A percentile compares a stretch with the other conserved stretches of the same genome.
These are phyloP conservation scores for Xylariaceae sp. DNA, from an alignment of 2,329 filamentous ascomycete genomes.

Conservation along the genomic window DNA sequence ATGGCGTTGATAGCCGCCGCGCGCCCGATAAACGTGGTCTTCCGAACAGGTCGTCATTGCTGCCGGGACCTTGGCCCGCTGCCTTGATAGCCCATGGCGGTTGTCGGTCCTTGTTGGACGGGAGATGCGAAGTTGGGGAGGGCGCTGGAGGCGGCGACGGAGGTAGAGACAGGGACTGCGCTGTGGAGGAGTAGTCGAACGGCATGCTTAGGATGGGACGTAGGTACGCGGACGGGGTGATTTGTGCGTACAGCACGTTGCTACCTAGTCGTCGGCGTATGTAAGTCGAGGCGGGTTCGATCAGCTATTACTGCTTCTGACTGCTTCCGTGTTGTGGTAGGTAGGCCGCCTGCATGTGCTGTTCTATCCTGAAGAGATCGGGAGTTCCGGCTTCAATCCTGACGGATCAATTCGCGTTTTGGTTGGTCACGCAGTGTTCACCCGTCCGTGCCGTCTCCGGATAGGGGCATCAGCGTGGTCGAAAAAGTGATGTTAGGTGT, in stretches of 20 bases:
- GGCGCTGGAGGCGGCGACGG: constrained; percentile 34
- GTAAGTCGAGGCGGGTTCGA: background rate
- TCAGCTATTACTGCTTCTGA: background rate
- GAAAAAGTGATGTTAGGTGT: background rate
- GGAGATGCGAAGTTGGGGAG: constrained; percentile 30
- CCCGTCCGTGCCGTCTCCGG: constrained; percentile 8
- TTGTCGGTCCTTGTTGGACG: constrained; percentile 39
- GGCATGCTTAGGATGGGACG: constrained; percentile 38
- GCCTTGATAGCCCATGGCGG: constrained; percentile 41
- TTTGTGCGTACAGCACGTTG: background rate
- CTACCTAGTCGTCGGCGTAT: background rate
- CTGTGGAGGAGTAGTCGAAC: constrained; percentile 48
- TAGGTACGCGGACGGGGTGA: background rate
- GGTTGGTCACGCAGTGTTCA: background rate
- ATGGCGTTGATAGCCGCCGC: constrained; percentile 43
- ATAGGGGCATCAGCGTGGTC: background rate
- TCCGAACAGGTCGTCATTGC: constrained; percentile 8
- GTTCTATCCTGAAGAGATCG: background rate
- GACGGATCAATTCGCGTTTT: constrained; percentile 3
- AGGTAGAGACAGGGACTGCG: constrained; percentile 46
- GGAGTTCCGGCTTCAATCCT: constrained; percentile 13
- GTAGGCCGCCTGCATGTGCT: background rate
- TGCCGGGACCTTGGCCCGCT: background rate
- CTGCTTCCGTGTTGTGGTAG: background rate
- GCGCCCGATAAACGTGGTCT: constrained; percentile 18